Evolutionary conservation across 2,329 filamentous ascomycete genomes (phyloP), one percentile per base, ranked within the genome.

Genomic region (Paracoccidioides brasiliensis): DNA sequence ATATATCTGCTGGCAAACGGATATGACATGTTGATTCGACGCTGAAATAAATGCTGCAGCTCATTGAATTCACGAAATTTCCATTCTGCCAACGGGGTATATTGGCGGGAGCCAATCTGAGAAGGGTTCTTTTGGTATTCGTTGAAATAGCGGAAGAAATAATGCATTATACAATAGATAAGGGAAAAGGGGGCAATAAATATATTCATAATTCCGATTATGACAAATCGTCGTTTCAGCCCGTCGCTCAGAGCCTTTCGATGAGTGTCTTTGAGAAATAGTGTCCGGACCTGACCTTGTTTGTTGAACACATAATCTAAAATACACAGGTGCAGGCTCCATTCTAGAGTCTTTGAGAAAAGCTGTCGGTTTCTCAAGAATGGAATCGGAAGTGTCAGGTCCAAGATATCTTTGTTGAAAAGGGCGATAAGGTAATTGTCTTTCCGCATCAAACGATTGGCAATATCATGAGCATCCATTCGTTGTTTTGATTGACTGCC

Each of bases 11-110:
- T 89, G 2, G 93, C 91, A 67, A 89, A 96, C 0, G 91, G 90
- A 65, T 93, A 90, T 0, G 93, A 95, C 86, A 97, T 94, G 61
- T 95, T 90, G 44, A 91, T 77, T 22, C 93, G 83, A 60, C 91
- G 87, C 58, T 90, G 81, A 64, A 97, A 98, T 2, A 97, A 78
- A 69, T 98, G 93, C 56, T 86, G 85, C 0, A 98, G 78, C 69
- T 98, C 93, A 65, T 98, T 98, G 78, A 97, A 98, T 68, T 97
- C 91, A 50, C 93, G 85, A 60, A 98, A 96, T 65, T 96, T 97
- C 93, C 93, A 98, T 68, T 95, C 87, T 0, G 93, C 93, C 52
- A 95, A 80, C 1, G 90, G 88, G 0, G 91, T 97, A 67, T 96
- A 98, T 61, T 90, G 85, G 43, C 93, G 83, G 14, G 89, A 85